These are phyloP conservation scores for Ogataea pilisensis DNA, from an alignment of 805 yeast species.

Conservation along the genomic window DNA sequence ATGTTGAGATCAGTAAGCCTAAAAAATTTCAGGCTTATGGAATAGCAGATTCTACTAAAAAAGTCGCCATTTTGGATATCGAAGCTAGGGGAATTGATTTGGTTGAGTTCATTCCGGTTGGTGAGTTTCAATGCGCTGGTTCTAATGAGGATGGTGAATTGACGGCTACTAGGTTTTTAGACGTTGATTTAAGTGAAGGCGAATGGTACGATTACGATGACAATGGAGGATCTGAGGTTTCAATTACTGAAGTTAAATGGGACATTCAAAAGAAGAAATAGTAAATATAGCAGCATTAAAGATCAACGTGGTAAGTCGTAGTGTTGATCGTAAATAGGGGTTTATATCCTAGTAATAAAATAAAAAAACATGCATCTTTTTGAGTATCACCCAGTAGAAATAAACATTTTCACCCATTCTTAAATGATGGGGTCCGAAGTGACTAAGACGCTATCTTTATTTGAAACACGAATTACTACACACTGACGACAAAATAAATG, in stretches of 20 bases:
- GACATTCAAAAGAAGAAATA: constrained; percentile 36
- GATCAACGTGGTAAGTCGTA: too few relatives aligned
- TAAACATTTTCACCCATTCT: too few relatives aligned
- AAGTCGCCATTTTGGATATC: constrained; percentile 53
- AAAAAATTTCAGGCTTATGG: constrained; percentile 28
- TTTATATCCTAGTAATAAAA: too few relatives aligned
- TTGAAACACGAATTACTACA: too few relatives aligned
- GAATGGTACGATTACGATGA: constrained; percentile 98
- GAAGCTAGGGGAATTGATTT: constrained; percentile 87
- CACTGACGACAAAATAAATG: too few relatives aligned
- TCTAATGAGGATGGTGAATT: constrained; percentile 29
- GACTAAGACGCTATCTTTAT: too few relatives aligned
- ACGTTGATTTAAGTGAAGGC: constrained; percentile 68
- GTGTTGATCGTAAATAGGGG: too few relatives aligned
- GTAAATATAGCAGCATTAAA: too few relatives aligned
- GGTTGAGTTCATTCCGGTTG: constrained; percentile 61
- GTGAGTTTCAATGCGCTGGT: constrained; percentile 54
- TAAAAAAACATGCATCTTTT: too few relatives aligned
- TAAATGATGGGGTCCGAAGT: too few relatives aligned
- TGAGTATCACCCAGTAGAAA: too few relatives aligned
- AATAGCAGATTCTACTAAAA: constrained; percentile 39
- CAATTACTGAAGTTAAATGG: constrained; percentile 73
- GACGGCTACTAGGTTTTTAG: constrained; percentile 44
- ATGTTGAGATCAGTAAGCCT: constrained; percentile 22
- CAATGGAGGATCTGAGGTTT: constrained; percentile 71